Evolutionary conservation across 495 filamentous ascomycete species (phyloP), one percentile per base, ranked within the genome.

Genomic region (Penicillium alfredii): DNA sequence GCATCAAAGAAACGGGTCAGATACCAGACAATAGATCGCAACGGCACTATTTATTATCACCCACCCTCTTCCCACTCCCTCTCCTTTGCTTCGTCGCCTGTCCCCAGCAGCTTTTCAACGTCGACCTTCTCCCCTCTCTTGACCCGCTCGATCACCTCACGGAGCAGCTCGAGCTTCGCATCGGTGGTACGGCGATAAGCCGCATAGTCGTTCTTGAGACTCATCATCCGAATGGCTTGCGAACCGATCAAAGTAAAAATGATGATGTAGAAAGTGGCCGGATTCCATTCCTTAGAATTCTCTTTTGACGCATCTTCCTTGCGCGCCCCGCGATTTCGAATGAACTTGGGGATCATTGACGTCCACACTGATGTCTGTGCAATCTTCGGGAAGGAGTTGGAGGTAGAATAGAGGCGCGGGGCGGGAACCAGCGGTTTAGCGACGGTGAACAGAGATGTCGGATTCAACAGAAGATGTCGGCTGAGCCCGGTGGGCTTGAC

Each of bases 211-310:
- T 82, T 84, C 57, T 77, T 82, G 44, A 97, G 55, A 5, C 78
- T 69, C 39, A 99, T 82, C 74, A 90, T 81, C 42, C 95, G 82
- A 47, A 99, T 94, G 8, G 88, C 81, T 61, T 96, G 90, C 40
- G 86, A 93, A 2, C 92, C 93, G 45, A 96, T 89, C 42, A 95
- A 72, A 25, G 95, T 70, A 50, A 86, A 88, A 35, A 96, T 88
- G 53, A 86, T 65, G 49, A 99, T 92, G 66, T 82, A 96, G 51
- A 88, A 88, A 1, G 86, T 96, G 9, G 86, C 86, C 1, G 92
- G 93, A 47, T 96, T 97, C 87, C 86, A 94, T 46, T 78, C 78
- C 45, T 81, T 87, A 10, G 72, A 69, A 35, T 73, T 68, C 41
- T 75, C 40, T 6, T 38, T 76, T 10, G 72, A 62, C 2, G 55